A percentile compares a stretch with the other conserved stretches of the same genome.
Evolutionary conservation across 345 rosid genomes (phyloP).

Genomic region (Dovyalis caffra): DNA sequence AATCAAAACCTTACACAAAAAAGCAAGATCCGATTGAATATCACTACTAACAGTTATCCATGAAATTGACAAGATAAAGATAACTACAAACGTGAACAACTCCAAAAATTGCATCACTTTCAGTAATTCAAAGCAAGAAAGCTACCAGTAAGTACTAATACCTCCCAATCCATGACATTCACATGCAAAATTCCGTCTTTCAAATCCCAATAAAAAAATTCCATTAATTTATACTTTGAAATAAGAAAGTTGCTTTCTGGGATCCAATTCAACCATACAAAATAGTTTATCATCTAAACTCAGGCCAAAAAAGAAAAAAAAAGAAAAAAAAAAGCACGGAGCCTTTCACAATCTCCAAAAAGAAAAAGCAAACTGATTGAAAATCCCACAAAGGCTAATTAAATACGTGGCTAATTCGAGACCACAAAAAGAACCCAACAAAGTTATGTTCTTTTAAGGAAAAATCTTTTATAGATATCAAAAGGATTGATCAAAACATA

Average conservation of each 20-base stretch:
- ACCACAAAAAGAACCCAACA: conserved; percentile 6
- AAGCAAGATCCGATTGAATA: conserved; percentile 1
- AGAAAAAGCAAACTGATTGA: conserved; percentile 1
- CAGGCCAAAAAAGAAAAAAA: not conserved
- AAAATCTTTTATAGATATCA: not conserved
- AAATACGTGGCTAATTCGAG: conserved; percentile 1
- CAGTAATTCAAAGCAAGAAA: conserved; percentile 8
- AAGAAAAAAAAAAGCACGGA: conserved; percentile 9
- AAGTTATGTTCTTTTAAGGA: not conserved
- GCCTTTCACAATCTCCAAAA: not conserved
- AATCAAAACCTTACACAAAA: not conserved
- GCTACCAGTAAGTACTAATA: not conserved
- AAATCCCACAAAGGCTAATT: conserved; percentile 7
- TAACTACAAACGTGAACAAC: not conserved
- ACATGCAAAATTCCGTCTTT: not conserved
- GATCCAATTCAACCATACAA: conserved; percentile 3
- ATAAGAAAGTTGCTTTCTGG: not conserved
- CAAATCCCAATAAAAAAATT: not conserved
- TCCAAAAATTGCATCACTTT: not conserved
- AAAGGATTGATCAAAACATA: not conserved
- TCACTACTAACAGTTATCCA: not conserved
- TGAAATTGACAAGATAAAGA: conserved; percentile 12
- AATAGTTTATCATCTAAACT: not conserved
- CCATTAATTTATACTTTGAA: too few relatives aligned
- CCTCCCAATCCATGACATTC: conserved; percentile 4